Evolutionary conservation across 495 filamentous ascomycete genomes (phyloP).

Genomic region (Xylaria castorea): DNA sequence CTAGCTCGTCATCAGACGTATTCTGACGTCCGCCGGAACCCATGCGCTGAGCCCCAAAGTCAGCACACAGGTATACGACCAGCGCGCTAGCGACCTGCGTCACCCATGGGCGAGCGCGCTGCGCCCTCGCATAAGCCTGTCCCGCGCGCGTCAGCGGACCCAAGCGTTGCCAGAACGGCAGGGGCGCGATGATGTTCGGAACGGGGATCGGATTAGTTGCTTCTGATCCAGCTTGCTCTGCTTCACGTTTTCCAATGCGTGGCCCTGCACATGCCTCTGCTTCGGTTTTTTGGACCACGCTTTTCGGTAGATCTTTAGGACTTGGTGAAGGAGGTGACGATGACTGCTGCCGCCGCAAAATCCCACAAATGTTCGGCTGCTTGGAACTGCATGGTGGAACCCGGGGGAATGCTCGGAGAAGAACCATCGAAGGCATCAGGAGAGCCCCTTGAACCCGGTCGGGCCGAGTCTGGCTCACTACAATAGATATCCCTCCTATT

Average conservation of each 20-base stretch:
- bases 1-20: not conserved
- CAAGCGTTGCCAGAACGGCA: conserved; percentile 53
- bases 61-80: conserved; percentile 79
- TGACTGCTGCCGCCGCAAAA: conserved; percentile 17
- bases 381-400: not conserved
- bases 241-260: not conserved
- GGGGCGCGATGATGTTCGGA: conserved; percentile 47
- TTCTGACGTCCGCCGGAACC: not conserved
- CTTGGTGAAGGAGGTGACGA: not conserved
- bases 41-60: conserved; percentile 77
- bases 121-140: conserved; percentile 72
- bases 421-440: conserved; percentile 6
- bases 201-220: conserved; percentile 47
- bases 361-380: not conserved
- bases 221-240: not conserved
- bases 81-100: conserved; percentile 80
- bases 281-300: not conserved
- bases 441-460: not conserved
- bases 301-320: not conserved
- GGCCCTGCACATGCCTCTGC: not conserved
- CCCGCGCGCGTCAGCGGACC: conserved; percentile 67
- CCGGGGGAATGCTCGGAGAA: conserved; percentile 11
- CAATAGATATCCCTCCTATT: not conserved
- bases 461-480: conserved; percentile 1
- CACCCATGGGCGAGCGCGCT: conserved; percentile 71